Evolutionary conservation across 2,329 filamentous ascomycete genomes (phyloP), one percentile per base, ranked within the genome.

Genomic region (Nannizziopsis arthrosporioides): DNA sequence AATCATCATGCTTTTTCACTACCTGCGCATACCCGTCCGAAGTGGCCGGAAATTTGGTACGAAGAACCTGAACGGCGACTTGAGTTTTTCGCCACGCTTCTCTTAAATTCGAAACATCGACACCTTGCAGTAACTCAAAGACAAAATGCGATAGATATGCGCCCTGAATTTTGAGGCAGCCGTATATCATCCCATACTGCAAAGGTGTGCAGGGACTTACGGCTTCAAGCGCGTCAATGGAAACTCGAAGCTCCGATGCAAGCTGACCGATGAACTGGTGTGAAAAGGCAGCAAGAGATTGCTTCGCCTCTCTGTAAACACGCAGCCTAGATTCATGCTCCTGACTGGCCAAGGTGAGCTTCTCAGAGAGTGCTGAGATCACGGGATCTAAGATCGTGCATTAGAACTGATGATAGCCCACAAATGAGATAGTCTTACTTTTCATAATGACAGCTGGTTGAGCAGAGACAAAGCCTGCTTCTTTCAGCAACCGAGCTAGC

Each of bases 161-260:
- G 0, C 68, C 61, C 0, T 73, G 65, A 14, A 69, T 78, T 8
- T 78, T 75, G 34, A 84, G 61, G 18, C 80, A 81, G 42, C 80
- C 76, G 5, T 83, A 82, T 43, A 94, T 78, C 70, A 95, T 90
- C 0, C 88, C 89, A 61, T 90, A 80, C 59, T 95, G 89, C 1
- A 94, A 68, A 0, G 88, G 77, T 0, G 89, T 93, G 60, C 89
- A 94, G 3, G 88, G 89, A 0, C 79, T 79, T 44, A 94, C 77
- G 50, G 78, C 77, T 58, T 92, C 83, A 8, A 94, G 74, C 1
- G 79, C 69, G 5, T 65, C 59, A 1, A 69, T 62, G 0, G 68
- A 57, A 1, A 82, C 53, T 0, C 65, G 64, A 0, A 94, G 67
- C 2, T 69, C 64, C 5, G 69, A 68, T 14, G 76, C 77, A 5